Conservation (phyloP, 164 flowering plant species). For the Chimonanthus praecox region DNA sequence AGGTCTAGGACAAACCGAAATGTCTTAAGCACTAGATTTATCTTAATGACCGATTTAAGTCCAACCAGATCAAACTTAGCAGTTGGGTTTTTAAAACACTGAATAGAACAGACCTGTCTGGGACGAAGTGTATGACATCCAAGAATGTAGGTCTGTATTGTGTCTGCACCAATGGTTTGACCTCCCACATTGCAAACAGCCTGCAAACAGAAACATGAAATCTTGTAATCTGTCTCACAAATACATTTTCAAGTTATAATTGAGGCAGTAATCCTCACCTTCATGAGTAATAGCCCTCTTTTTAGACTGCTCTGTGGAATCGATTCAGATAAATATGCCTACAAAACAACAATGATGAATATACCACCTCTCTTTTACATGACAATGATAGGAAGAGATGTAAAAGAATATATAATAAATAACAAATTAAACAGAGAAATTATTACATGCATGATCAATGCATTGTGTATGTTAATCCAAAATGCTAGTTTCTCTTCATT, state of each 20-base stretch:
- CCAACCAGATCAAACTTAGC: no score
- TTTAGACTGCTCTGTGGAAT: constrained; percentile 78
- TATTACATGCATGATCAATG: constrained; percentile 96
- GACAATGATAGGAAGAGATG: background rate
- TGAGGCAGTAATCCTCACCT: constrained; percentile 37
- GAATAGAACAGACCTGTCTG: constrained; percentile 49
- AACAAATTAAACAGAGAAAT: background rate
- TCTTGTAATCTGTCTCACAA: background rate
- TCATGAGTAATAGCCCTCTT: constrained; percentile 59
- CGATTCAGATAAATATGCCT: constrained; percentile 89
- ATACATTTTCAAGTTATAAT: background rate
- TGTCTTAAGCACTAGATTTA: no score
- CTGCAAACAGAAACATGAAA: constrained; percentile 32
- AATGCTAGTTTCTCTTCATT: constrained; percentile 92
- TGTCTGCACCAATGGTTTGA: constrained; percentile 70
- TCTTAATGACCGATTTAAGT: no score
- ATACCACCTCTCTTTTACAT: background rate
- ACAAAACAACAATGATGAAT: constrained; percentile 3
- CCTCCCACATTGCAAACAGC: constrained; percentile 93
- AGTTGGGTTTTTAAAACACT: no score
- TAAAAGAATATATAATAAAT: background rate
- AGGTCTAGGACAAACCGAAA: no score
- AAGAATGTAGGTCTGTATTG: constrained; percentile 74
- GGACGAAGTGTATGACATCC: constrained; percentile 87
- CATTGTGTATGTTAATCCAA: constrained; percentile 94